Evolutionary conservation across 805 yeast species (phyloP), one percentile per base, ranked within the genome.

Genomic region (Lipomyces starkeyi): DNA sequence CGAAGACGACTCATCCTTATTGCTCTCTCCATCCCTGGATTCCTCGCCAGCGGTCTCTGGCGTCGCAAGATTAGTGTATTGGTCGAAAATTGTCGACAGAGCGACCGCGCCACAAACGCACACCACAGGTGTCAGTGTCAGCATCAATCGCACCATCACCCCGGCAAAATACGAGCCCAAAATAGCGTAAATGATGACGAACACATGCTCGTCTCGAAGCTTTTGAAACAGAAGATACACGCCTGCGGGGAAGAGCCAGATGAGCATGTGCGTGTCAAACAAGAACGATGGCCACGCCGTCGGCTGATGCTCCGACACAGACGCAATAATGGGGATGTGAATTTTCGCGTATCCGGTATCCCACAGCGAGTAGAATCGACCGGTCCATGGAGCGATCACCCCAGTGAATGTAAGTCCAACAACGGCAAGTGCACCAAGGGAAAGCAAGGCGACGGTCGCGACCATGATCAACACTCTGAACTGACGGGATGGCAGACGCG

Each of bases 241-340:
- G 71, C 99, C 99, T 5, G 93, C 98, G 63, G 99, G 99, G 91
- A 95, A 95, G 74, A 95, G 84, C 99, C 99, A 96, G 75, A 94
- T 91, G 80, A 95, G 84, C 84, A 94, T 86, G 75, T 88, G 91
- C 62, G 95, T 89, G 79, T 95, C 99, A 78, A 94, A 91, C 86
- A 92, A 95, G 79, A 95, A 96, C 13, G 98, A 88, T 11, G 98
- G 97, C 99, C 99, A 95, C 3, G 99, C 97, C n/a, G 98, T 94
- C 68, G 99, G 99, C 84, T 95, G 99, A 83, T 95, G 99, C 82
- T 95, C 99, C 14, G 97, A 91, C 52, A 95, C 99, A 2, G 98
- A 93, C 1, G 99, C 99, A 80, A 95, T 95, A 77, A 95, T 95
- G 58, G 99, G 99, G 75, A 95, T 95, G 78, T 95, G 99, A 73